Conservation (phyloP, 345 rosid genomes). For the Erucastrum elatum region DNA sequence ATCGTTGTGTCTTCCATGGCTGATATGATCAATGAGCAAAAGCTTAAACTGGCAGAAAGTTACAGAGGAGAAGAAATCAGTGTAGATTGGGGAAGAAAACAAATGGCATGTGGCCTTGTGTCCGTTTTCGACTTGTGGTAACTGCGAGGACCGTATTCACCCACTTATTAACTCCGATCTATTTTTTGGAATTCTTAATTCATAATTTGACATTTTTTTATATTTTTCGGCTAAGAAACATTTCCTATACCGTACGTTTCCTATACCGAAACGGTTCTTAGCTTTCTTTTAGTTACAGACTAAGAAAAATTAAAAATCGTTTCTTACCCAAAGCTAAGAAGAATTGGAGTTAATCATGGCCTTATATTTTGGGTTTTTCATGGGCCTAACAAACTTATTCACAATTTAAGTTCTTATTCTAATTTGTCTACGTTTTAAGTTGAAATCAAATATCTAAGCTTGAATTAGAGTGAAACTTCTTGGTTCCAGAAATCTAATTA, state of each 20-base stretch:
- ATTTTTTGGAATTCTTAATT: too few relatives aligned
- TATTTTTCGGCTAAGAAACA: too few relatives aligned
- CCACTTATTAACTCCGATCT: background rate
- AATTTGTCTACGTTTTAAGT: background rate
- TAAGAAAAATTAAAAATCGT: too few relatives aligned
- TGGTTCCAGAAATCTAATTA: too few relatives aligned
- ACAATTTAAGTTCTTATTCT: background rate
- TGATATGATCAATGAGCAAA: slow-evolving; percentile 35
- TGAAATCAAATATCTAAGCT: background rate
- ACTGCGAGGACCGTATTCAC: background rate
- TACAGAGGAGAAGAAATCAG: background rate
- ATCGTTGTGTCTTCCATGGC: slow-evolving; percentile 43
- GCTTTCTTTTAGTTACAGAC: too few relatives aligned
- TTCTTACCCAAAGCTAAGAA: too few relatives aligned
- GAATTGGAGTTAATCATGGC: too few relatives aligned
- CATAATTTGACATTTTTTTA: too few relatives aligned
- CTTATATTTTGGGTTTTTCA: background rate
- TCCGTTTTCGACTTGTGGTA: background rate
- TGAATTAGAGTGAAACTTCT: too few relatives aligned
- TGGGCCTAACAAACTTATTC: background rate
- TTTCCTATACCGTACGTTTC: too few relatives aligned
- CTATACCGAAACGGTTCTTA: too few relatives aligned
- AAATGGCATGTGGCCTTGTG: background rate
- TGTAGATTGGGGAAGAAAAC: background rate
- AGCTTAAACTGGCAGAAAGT: background rate